A percentile compares a stretch with the other conserved stretches of the same genome.
Evolutionary conservation across 106 monocot species (phyloP).

Genomic region (Platanthera guangdongensis): DNA sequence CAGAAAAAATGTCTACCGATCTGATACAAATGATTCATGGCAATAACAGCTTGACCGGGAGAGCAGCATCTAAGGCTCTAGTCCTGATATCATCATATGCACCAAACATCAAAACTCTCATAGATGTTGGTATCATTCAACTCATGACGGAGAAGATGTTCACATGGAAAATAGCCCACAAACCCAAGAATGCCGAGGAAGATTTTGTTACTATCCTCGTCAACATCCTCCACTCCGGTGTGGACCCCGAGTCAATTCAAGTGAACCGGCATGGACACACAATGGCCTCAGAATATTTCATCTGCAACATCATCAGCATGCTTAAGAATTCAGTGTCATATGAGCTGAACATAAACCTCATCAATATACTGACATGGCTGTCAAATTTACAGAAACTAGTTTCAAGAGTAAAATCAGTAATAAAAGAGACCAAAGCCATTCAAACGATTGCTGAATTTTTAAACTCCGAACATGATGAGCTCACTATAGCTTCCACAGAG

Average conservation of each 20-base stretch:
- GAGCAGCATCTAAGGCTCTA: slow-evolving; percentile 39
- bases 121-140: slow-evolving; percentile 34
- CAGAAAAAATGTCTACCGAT: slow-evolving; percentile 21
- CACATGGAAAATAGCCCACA: slow-evolving; percentile 12
- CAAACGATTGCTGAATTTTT: slow-evolving; percentile 33
- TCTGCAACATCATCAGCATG: slow-evolving; percentile 37
- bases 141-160: slow-evolving; percentile 38
- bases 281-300: slow-evolving; percentile 36
- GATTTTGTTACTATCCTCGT: slow-evolving; percentile 30
- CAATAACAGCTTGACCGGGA: slow-evolving; percentile 11
- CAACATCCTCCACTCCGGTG: slow-evolving; percentile 40
- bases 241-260: slow-evolving; percentile 26
- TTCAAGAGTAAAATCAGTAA: slow-evolving; percentile 25
- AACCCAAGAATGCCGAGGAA: slow-evolving; percentile 19
- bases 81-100: slow-evolving; percentile 41
- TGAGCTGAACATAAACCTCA: slow-evolving; percentile 34
- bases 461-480: slow-evolving; percentile 24
- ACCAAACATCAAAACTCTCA: slow-evolving; percentile 22
- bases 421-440: slow-evolving; percentile 23
- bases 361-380: slow-evolving; percentile 33
- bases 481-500: slow-evolving; percentile 25
- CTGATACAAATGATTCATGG: slow-evolving; percentile 39
- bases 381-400: slow-evolving; percentile 20
- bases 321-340: slow-evolving; percentile 23
- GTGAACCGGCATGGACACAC: slow-evolving; percentile 36